Conservation (phyloP, 2,329 filamentous ascomycete species). For the Nannizziopsis barbatae region DNA sequence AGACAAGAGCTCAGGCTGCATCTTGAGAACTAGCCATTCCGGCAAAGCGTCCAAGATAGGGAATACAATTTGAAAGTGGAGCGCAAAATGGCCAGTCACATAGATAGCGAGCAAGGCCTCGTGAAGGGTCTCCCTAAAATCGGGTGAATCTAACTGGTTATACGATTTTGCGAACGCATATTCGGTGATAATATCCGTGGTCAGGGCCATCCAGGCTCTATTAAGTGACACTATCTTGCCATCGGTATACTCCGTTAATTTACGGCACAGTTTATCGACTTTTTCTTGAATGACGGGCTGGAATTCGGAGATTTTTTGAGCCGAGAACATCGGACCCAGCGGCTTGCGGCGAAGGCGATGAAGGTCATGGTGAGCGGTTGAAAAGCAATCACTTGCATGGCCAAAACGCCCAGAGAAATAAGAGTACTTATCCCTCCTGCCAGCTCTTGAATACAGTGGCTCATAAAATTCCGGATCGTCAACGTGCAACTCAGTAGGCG, state of each 20-base stretch:
- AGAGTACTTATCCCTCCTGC: conserved; percentile 15
- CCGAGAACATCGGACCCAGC: conserved; percentile 19
- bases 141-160: conserved; percentile 16
- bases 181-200: conserved; percentile 24
- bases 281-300: conserved; percentile 17
- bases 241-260: conserved; percentile 19
- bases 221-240: conserved; percentile 19
- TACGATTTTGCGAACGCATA: conserved; percentile 22
- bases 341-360: conserved; percentile 17
- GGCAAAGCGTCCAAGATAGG: conserved; percentile 19
- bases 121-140: conserved; percentile 14
- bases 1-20: conserved; percentile 14
- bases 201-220: conserved; percentile 24
- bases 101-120: conserved; percentile 13
- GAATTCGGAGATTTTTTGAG: conserved; percentile 14
- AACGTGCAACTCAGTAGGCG: conserved; percentile 14
- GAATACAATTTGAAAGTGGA: conserved; percentile 17
- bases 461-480: conserved; percentile 18
- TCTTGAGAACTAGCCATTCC: conserved; percentile 17
- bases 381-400: conserved; percentile 10
- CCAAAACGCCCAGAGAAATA: conserved; percentile 13
- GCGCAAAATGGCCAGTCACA: conserved; percentile 16
- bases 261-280: conserved; percentile 17
- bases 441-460: conserved; percentile 17
- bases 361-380: conserved; percentile 17